phyloP scores from a whole-genome alignment of 768 basidiomycete species.

The Flagelloscypha sp. region DNA sequence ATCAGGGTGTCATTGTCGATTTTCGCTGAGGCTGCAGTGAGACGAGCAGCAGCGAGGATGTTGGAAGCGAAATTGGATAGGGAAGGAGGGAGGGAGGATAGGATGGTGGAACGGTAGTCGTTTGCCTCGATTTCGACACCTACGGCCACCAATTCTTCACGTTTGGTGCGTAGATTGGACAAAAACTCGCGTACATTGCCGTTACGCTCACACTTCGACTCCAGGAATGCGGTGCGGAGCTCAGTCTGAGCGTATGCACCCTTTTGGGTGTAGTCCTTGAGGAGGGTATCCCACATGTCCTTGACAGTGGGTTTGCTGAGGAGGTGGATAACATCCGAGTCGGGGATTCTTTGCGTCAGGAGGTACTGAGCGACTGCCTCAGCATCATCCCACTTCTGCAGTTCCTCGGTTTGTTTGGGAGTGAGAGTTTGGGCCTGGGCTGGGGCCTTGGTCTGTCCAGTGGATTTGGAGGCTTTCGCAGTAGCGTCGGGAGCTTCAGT shows the following conservation, averaged over 20 bases:
- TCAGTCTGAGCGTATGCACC: constrained; percentile 22
- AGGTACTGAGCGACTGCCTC: constrained; percentile 14
- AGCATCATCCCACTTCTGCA: constrained; percentile 22
- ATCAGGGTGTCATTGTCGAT: constrained; percentile 17
- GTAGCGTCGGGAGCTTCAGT: constrained; percentile 1
- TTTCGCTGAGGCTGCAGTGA: constrained; percentile 4
- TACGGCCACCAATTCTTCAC: constrained; percentile 17
- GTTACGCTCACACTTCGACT: constrained; percentile 19
- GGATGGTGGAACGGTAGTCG: constrained; percentile 24
- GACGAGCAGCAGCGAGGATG: constrained; percentile 14
- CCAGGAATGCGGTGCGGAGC: constrained; percentile 19
- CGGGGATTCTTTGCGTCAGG: constrained; percentile 8
- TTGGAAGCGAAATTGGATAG: constrained; percentile 21
- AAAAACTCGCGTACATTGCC: constrained; percentile 22
- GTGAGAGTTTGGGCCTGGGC: too few species aligned
- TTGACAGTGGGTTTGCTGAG: constrained; percentile 8
- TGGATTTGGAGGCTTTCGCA: too few species aligned
- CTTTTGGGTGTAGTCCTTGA: constrained; percentile 15
- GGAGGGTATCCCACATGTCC: constrained; percentile 9
- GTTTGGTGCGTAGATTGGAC: constrained; percentile 14
- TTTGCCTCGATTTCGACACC: constrained; percentile 22
- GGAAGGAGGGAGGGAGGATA: constrained; percentile 20
- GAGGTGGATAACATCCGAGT: constrained; percentile 7
- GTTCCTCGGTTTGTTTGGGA: too few species aligned
- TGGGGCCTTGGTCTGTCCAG: too few species aligned